These are phyloP conservation scores for Daldinia sp. DNA, from an alignment of 2,329 filamentous ascomycete genomes.

Conservation along the genomic window DNA sequence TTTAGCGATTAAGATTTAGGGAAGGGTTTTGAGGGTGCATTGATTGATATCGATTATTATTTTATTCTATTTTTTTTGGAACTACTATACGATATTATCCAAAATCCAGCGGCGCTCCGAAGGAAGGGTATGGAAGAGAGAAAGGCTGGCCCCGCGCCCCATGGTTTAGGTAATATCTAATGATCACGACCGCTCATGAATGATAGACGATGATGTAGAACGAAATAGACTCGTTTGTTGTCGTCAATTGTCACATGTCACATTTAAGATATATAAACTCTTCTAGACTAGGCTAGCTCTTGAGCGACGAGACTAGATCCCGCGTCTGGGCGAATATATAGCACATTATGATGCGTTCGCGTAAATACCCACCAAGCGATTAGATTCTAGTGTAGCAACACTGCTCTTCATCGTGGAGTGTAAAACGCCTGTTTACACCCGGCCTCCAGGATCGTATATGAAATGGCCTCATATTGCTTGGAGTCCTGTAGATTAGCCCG, in stretches of 20 bases:
- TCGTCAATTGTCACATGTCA: constrained; percentile 30
- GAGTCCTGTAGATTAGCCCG: too few relatives aligned
- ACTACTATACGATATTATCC: neutral
- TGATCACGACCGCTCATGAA: constrained; percentile 46
- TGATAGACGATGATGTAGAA: constrained; percentile 46
- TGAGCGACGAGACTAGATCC: neutral
- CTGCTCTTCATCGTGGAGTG: neutral
- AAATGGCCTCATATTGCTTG: too few relatives aligned
- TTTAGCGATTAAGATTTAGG: neutral
- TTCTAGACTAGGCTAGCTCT: neutral
- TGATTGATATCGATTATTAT: too few relatives aligned
- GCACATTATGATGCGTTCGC: neutral
- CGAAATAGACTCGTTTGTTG: constrained; percentile 44
- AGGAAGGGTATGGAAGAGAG: neutral
- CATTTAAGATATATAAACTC: neutral
- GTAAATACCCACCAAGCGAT: neutral
- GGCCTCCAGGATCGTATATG: too few relatives aligned
- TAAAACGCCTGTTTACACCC: too few relatives aligned
- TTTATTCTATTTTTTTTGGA: too few relatives aligned
- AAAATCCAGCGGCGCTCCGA: neutral
- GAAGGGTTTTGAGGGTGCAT: neutral
- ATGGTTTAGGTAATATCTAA: constrained; percentile 32
- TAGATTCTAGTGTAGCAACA: neutral
- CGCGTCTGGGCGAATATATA: neutral
- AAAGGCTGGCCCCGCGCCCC: neutral